Conservation (phyloP, 352 stramenopile species). For the Phytopythium ostracodes region DNA sequence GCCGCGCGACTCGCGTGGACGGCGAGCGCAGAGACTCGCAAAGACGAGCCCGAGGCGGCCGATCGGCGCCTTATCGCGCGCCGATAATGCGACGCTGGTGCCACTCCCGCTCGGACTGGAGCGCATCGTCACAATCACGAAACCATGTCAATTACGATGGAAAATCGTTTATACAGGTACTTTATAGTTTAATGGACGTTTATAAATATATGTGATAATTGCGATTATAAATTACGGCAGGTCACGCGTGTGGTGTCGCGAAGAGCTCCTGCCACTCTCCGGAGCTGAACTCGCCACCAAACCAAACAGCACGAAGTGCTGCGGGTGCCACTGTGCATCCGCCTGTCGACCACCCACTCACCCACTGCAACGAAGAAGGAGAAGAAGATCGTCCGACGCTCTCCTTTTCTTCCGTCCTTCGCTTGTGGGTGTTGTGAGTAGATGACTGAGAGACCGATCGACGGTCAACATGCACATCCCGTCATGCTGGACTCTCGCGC, state of each 20-base stretch:
- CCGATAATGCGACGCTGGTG: neutral
- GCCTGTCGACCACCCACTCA: neutral
- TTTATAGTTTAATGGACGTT: too few relatives aligned
- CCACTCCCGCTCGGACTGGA: neutral
- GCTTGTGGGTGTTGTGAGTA: neutral
- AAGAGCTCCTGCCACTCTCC: neutral
- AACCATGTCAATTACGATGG: neutral
- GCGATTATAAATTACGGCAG: too few relatives aligned
- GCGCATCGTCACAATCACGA: neutral
- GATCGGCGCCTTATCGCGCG: neutral
- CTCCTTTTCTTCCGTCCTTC: neutral
- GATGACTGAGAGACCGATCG: neutral
- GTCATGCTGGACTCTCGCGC: neutral
- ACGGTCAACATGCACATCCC: neutral
- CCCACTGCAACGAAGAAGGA: neutral
- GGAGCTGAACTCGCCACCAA: neutral
- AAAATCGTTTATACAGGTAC: too few relatives aligned
- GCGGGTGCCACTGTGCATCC: slow-evolving; percentile 1
- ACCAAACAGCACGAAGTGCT: neutral
- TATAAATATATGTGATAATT: too few relatives aligned
- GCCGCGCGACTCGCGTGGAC: neutral
- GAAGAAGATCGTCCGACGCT: neutral
- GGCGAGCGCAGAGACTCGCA: neutral
- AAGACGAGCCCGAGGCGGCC: neutral
- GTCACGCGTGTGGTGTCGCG: neutral